Conservation (phyloP, 257 asterid genomes). For the Linderniella brevidens region DNA sequence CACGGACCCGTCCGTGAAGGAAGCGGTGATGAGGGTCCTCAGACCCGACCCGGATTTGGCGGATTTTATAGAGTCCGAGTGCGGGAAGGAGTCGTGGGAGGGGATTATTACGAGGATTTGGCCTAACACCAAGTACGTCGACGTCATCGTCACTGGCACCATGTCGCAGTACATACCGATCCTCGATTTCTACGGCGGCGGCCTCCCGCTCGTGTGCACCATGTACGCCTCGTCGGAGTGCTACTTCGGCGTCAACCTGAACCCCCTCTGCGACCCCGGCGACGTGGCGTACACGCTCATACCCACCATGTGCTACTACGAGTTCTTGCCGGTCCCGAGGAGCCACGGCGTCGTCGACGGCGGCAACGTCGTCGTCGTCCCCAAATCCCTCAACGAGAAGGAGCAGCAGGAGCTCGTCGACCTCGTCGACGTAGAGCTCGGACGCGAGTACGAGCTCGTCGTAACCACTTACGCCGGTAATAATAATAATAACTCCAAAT, state of each 20-base stretch:
- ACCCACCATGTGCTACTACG: conserved; percentile 69
- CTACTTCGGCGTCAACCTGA: conserved; percentile 52
- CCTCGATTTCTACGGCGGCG: conserved; percentile 49
- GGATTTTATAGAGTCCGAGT: conserved; percentile 37
- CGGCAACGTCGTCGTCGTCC: conserved; percentile 20
- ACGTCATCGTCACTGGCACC: conserved; percentile 72
- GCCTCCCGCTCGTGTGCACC: conserved; percentile 58
- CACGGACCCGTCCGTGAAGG: conserved; percentile 36
- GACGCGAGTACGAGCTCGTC: conserved; percentile 59
- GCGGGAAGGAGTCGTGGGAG: conserved; percentile 34
- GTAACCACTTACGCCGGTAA: conserved; percentile 74
- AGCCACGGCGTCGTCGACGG: conserved; percentile 23
- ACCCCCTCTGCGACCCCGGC: conserved; percentile 51
- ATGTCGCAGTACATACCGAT: conserved; percentile 76
- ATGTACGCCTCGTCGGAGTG: conserved; percentile 82
- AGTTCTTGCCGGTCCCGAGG: conserved; percentile 42
- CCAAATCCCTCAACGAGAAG: conserved; percentile 39
- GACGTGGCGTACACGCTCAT: conserved; percentile 59
- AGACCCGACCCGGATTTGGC: conserved; percentile 47
- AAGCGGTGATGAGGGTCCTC: conserved; percentile 27
- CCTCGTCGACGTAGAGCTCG: conserved; percentile 45
- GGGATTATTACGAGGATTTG: conserved; percentile 58
- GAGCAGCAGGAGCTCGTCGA: conserved; percentile 50
- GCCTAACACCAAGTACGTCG: conserved; percentile 66
- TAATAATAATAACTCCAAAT: no score